Evolutionary conservation across 2,329 filamentous ascomycete species (phyloP).

Genomic region (Xylogone sp.): DNA sequence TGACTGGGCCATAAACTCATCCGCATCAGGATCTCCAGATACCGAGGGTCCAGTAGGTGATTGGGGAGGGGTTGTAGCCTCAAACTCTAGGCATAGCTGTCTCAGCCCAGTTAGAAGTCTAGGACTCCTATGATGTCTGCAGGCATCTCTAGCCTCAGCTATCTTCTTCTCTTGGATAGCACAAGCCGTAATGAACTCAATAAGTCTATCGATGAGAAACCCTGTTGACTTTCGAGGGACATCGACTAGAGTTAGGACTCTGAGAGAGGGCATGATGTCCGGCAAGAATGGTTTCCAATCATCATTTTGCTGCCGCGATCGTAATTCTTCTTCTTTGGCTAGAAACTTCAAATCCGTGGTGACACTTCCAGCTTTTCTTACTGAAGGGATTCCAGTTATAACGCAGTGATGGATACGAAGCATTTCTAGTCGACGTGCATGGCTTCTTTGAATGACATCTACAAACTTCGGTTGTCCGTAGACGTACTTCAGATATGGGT

Average conservation of each 20-base stretch:
- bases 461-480: neutral
- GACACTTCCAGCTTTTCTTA: neutral
- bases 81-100: conserved; percentile 52
- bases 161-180: conserved; percentile 47
- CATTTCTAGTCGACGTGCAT: conserved; percentile 46
- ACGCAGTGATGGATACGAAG: conserved; percentile 57
- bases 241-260: conserved; percentile 47
- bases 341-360: conserved; percentile 27
- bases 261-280: conserved; percentile 53
- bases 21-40: conserved; percentile 22
- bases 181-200: conserved; percentile 42
- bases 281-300: conserved; percentile 38
- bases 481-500: neutral
- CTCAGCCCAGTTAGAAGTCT: conserved; percentile 47
- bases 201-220: conserved; percentile 43
- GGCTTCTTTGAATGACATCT: conserved; percentile 28
- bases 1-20: conserved; percentile 13
- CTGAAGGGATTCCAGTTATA: conserved; percentile 49
- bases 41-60: conserved; percentile 7
- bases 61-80: neutral
- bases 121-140: conserved; percentile 32
- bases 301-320: neutral
- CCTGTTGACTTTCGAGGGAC: conserved; percentile 52
- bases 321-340: conserved; percentile 37
- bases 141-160: conserved; percentile 16